Evolutionary conservation across 106 monocot species (phyloP).

Genomic region (Gastrodia elata): DNA sequence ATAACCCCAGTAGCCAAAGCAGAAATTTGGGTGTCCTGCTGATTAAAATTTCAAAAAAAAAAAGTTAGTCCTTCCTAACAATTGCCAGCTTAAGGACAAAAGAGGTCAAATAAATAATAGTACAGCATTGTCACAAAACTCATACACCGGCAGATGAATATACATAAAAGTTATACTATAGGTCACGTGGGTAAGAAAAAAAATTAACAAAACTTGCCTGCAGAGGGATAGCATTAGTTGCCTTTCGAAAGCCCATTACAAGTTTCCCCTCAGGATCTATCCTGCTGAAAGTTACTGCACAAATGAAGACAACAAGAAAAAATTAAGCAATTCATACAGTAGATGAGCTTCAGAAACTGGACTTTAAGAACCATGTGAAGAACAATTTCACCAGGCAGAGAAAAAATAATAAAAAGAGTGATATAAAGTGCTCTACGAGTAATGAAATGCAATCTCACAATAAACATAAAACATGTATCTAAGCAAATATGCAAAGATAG

Average conservation of each 20-base stretch:
- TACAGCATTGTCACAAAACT: not conserved
- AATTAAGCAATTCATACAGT: not conserved
- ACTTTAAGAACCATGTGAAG: not conserved
- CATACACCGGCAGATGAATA: not conserved
- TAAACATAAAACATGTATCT: not conserved
- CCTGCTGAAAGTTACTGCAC: slow-evolving; percentile 93
- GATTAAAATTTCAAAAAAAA: not conserved
- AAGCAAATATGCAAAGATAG: not conserved
- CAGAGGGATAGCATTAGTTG: slow-evolving; percentile 63
- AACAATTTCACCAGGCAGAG: not conserved
- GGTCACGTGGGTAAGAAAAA: not conserved
- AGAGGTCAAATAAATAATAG: not conserved
- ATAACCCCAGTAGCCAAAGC: slow-evolving; percentile 71
- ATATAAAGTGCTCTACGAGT: not conserved
- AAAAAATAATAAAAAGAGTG: not conserved
- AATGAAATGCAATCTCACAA: not conserved
- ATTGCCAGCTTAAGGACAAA: too few relatives aligned
- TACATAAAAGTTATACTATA: not conserved
- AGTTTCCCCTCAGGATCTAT: slow-evolving; percentile 98
- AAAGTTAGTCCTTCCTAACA: not conserved
- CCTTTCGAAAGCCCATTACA: slow-evolving; percentile 94
- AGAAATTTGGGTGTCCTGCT: slow-evolving; percentile 92
- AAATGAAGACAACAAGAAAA: slow-evolving; percentile 6
- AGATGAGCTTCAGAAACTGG: not conserved
- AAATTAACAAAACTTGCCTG: slow-evolving; percentile 45